Evolutionary conservation across 139 green algal species (phyloP).

Genomic region (Chlamydomonas schloesseri): DNA sequence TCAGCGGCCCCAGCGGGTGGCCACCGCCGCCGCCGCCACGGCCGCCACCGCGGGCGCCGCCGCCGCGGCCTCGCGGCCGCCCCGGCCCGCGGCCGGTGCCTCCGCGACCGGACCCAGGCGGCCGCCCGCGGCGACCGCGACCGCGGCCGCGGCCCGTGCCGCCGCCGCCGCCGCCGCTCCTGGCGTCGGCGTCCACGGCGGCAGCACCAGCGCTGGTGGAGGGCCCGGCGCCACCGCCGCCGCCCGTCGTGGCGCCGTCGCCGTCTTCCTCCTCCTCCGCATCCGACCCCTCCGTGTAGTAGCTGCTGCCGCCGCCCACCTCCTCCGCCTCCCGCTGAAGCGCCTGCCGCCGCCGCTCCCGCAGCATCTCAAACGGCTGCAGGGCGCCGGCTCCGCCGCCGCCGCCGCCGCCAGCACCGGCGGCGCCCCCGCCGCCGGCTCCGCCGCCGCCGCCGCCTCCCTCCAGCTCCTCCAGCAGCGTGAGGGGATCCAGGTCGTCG

Average conservation of each 20-base stretch:
- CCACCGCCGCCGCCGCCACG: background rate
- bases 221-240: background rate
- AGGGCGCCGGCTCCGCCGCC: background rate
- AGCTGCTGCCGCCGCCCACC: background rate
- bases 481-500: conserved; percentile 57
- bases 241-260: background rate
- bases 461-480: conserved; percentile 66
- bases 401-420: background rate
- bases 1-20: background rate
- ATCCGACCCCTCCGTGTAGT: background rate
- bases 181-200: background rate
- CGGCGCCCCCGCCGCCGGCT: background rate
- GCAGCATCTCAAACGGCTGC: conserved; percentile 68
- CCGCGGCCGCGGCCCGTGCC: background rate
- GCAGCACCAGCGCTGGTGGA: background rate
- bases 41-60: background rate
- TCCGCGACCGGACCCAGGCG: background rate
- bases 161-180: background rate
- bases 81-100: too few relatives aligned
- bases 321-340: background rate
- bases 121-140: background rate
- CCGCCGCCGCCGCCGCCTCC: background rate
- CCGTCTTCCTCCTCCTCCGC: background rate
- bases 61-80: background rate
- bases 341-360: conserved; percentile 19